phyloP scores from a whole-genome alignment of 257 asterid species.

The Solanum boliviense region DNA sequence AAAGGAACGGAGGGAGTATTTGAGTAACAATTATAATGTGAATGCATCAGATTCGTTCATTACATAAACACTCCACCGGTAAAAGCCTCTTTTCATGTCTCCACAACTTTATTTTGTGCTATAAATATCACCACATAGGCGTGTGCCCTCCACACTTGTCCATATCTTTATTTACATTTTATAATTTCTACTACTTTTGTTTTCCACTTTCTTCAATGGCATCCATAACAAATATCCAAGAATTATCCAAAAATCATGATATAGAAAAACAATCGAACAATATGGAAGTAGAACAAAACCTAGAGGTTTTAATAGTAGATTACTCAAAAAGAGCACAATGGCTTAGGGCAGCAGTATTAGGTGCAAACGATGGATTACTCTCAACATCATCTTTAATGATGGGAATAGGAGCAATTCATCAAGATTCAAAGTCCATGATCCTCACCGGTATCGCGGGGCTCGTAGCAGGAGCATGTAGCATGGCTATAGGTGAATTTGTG shows the following conservation, averaged over 20 bases:
- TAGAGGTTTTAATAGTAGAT: conserved; percentile 18
- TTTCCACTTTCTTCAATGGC: conserved; percentile 7
- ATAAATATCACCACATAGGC: conserved; percentile 20
- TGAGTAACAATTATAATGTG: conserved; percentile 4
- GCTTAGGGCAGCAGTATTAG: conserved; percentile 67
- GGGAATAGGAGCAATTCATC: conserved; percentile 54
- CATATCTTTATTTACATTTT: not conserved
- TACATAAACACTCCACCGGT: not conserved
- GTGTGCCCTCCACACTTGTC: conserved; percentile 48
- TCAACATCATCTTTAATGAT: conserved; percentile 66
- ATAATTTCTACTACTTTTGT: not conserved
- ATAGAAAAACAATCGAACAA: conserved; percentile 11
- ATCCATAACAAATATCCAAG: not conserved
- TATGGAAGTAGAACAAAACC: not conserved
- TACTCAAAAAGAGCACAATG: conserved; percentile 56
- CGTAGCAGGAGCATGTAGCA: conserved; percentile 67
- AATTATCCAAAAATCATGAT: conserved; percentile 11
- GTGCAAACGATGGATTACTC: conserved; percentile 62
- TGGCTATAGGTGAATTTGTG: conserved; percentile 73
- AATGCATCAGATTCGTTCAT: conserved; percentile 25
- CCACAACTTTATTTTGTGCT: not conserved
- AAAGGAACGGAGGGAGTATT: not conserved
- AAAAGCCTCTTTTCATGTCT: not conserved
- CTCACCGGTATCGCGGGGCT: conserved; percentile 54
- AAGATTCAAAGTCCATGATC: conserved; percentile 44